Conservation (phyloP, 2,329 filamentous ascomycete genomes). For the Fusarium sp. region DNA sequence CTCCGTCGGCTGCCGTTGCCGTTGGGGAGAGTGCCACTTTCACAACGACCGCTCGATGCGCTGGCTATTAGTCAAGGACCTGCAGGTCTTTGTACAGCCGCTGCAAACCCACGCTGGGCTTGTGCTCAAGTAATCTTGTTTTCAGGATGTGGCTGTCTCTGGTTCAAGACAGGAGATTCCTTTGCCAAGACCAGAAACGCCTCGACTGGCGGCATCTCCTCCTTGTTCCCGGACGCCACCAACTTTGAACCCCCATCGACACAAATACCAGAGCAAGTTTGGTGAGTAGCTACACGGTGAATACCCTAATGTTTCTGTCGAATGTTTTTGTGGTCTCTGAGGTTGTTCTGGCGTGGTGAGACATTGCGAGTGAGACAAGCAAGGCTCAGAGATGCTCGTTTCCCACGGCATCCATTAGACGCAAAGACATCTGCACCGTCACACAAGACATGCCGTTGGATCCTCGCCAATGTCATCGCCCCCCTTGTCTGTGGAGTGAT, state of each 20-base stretch:
- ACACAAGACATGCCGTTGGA: background rate
- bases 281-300: background rate
- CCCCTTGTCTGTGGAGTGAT: background rate
- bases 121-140: background rate
- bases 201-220: background rate
- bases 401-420: too few species aligned
- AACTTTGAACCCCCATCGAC: background rate
- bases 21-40: background rate
- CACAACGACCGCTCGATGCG: background rate
- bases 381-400: too few species aligned
- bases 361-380: too few species aligned
- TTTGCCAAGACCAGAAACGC: background rate
- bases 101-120: background rate
- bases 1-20: background rate
- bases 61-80: background rate
- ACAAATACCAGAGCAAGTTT: background rate
- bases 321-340: background rate
- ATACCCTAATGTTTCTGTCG: background rate
- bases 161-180: background rate
- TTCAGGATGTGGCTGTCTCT: background rate
- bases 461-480: background rate
- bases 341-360: background rate
- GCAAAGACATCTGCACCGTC: background rate
- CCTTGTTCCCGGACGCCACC: constrained; percentile 31
- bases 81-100: background rate